Base-by-base conservation (phyloP, 306 rosid species). In the Sphenostylis stenocarpa region DNA sequence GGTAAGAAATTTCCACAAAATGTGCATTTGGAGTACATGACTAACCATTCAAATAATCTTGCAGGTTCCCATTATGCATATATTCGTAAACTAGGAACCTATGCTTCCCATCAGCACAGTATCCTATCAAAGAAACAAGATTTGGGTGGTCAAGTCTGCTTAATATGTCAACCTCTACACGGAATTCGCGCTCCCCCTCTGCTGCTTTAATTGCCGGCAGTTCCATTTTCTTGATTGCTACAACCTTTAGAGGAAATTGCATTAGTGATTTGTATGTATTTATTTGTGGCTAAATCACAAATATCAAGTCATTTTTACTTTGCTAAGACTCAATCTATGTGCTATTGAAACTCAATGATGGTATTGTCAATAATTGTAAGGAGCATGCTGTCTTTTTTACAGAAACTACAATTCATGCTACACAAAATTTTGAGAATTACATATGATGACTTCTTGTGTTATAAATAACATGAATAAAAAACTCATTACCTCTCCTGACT, bases 151-250 rank as follows among this genome's bases (percentile, higher is more conserved):
- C 94, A 44, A 93, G 86, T 82, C 96, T 78, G 89, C 96, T 93
- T 83, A 89, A 77, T 71, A 93, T 89, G 63, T 93, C 97, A 17
- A 93, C 96, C 85, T 90, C 94, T 13, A 93, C 96, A 0, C 96
- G 84, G 41, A 93, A 66, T 70, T 93, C 97, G 0, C 88, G 88
- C 82, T 91, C 97, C 69, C 98, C 98, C 24, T 93, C 95, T 0
- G 98, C 91, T 80, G 68, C 91, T 80, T 87, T 93, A 24, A 85
- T 85, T 12, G 91, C 78, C 7, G 96, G 92, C 58, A 88, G 69
- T 84, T 88, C 98, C 98, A 93, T 93, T 85, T 93, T 91, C 84
- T 93, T 93, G 70, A 91, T 88, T 38, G 98, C 98, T 70, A 87
- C 98, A 67, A 91, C 87, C 97, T 92, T 80, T 38, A 66, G 11